Percentiles rank a stretch among this genome's conserved stretches.
Conservation (phyloP, 129 eudicot genomes). For the Apium graveolens region DNA sequence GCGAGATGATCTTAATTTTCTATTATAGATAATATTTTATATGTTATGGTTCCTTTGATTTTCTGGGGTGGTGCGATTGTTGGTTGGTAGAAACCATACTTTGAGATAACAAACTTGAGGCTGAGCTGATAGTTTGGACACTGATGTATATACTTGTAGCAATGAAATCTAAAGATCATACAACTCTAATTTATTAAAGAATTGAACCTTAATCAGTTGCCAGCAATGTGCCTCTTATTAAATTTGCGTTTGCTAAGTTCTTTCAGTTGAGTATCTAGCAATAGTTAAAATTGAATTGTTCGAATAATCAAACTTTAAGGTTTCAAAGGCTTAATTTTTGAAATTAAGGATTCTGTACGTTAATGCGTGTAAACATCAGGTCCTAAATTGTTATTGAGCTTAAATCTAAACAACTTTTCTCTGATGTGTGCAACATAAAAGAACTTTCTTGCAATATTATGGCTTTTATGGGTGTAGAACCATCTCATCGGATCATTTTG, state of each 20-base stretch:
- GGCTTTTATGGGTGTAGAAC: neutral
- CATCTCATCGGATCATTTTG: neutral
- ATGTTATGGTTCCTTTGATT: neutral
- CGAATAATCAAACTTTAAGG: neutral
- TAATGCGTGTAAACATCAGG: neutral
- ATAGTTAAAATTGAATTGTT: neutral
- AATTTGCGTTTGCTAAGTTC: too few relatives aligned
- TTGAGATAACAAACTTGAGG: neutral
- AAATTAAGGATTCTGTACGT: neutral
- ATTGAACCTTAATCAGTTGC: neutral
- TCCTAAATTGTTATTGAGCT: neutral
- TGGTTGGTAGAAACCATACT: neutral
- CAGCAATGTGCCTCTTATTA: neutral
- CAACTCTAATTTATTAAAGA: too few relatives aligned
- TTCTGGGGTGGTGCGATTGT: neutral
- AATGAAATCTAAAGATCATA: neutral
- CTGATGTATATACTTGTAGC: neutral
- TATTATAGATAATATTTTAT: neutral
- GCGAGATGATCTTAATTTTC: neutral
- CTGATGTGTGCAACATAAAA: neutral
- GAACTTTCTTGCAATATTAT: neutral
- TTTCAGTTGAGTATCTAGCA: neutral
- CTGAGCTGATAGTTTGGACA: neutral
- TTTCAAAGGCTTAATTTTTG: neutral
- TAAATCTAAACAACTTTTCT: neutral